Base-by-base conservation (phyloP, 1,284 basidiomycete species). In the Xerocomus amazonicus region DNA sequence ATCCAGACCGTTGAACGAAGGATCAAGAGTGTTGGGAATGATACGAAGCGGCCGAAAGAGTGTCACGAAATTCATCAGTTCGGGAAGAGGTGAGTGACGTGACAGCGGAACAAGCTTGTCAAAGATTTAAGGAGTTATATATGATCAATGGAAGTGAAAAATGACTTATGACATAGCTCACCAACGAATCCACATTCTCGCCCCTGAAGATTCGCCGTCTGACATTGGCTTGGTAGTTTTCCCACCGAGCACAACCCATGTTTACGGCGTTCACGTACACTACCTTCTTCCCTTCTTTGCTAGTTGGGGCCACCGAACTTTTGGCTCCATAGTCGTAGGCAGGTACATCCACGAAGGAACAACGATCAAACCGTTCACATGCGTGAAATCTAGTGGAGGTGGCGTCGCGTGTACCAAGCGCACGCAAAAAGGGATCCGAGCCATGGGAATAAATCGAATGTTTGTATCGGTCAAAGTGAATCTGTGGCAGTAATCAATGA, bases 391-490 rank as follows among this genome's bases (percentile, higher is more conserved):
- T 81, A 0, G 89, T 88, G 1, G 70, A 66, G 1, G 66, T 59
- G 6, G 74, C 65, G 29, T 92, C 82, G 4, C 66, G 67, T 0
- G 90, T 93, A 14, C 84, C 75, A 50, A 92, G 79, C 0, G 70
- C 62, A 6, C 73, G 71, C 13, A 95, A 73, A 56, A 83, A 82
- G 0, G 84, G 83, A 54, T 93, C 84, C 2, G 72, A 72, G 3
- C 81, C 61, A 35, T 75, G 74, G 1, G 73, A 70, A 65, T 85
- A 92, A 16, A 95, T 78, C 12, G 67, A 67, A 56, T 81, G 63
- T 65, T 97, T 97, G 73, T 96, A 96, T 32, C 87, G 77, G 65
- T 97, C 94, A 29, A 93, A 77, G 58, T 97, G 92, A 50, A 97
- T 86, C 87, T 92, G 17, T 35, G 23, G 33, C 19, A 9, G 39